A percentile compares a stretch with the other conserved stretches of the same genome.
These are phyloP conservation scores for Naganishia onofrii DNA, from an alignment of 768 basidiomycete genomes.

Conservation along the genomic window DNA sequence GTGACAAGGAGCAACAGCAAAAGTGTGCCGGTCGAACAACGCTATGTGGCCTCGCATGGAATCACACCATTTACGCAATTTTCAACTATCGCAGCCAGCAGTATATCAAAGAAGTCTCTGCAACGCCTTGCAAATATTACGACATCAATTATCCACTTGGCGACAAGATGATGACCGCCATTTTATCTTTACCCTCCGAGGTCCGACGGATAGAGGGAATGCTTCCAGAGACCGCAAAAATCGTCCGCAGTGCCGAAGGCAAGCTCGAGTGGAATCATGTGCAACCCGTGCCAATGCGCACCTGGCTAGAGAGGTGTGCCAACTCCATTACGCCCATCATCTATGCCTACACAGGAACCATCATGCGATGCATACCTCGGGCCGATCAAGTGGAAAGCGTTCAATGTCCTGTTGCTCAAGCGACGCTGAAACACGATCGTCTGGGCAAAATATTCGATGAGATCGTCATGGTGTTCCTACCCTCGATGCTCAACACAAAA, in stretches of 20 bases:
- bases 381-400: constrained; percentile 33
- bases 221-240: constrained; percentile 16
- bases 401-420: constrained; percentile 37
- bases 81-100: constrained; percentile 35
- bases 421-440: constrained; percentile 34
- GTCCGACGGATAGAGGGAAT: constrained; percentile 31
- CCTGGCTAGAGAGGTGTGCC: constrained; percentile 31
- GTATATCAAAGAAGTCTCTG: constrained; percentile 33
- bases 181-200: constrained; percentile 41
- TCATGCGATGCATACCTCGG: constrained; percentile 40
- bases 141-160: constrained; percentile 30
- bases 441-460: constrained; percentile 59
- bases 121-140: constrained; percentile 34
- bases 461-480: constrained; percentile 57
- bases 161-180: constrained; percentile 32
- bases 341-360: constrained; percentile 43
- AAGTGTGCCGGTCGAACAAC: constrained; percentile 10
- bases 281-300: constrained; percentile 9
- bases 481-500: constrained; percentile 49
- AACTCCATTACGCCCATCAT: constrained; percentile 34
- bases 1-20: constrained; percentile 17
- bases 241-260: not conserved
- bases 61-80: constrained; percentile 48
- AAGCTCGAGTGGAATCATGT: constrained; percentile 10
- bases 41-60: constrained; percentile 42